A percentile compares a stretch with the other conserved stretches of the same genome.
Evolutionary conservation across 257 asterid genomes (phyloP).

Genomic region (Plectranthus barbatus): DNA sequence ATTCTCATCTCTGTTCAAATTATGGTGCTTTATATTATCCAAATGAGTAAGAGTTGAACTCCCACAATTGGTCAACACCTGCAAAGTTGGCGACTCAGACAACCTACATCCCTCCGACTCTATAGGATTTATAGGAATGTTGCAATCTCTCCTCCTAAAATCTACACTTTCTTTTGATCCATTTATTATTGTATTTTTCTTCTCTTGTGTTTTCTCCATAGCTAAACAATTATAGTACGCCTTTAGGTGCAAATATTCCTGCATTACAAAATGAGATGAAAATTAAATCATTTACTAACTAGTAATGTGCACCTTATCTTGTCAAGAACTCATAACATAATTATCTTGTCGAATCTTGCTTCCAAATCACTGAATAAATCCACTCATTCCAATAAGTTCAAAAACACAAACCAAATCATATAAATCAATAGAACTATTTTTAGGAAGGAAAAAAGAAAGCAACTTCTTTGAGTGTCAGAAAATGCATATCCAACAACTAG

Average conservation of each 20-base stretch:
- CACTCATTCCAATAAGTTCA: too few relatives aligned
- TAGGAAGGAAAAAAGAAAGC: too few relatives aligned
- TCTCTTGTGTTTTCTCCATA: constrained; percentile 26
- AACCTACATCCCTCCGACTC: background rate
- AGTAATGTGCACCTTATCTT: background rate
- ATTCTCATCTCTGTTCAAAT: background rate
- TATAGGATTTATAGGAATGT: constrained; percentile 1
- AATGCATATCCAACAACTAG: too few relatives aligned
- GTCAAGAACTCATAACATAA: background rate
- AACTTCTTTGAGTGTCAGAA: too few relatives aligned
- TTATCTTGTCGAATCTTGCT: too few relatives aligned
- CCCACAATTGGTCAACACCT: background rate
- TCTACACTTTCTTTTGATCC: constrained; percentile 3
- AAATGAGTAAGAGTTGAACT: constrained; percentile 15
- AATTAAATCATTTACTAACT: background rate
- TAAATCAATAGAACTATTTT: too few relatives aligned
- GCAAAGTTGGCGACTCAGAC: background rate
- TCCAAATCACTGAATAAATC: too few relatives aligned
- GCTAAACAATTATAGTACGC: background rate
- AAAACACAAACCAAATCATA: too few relatives aligned
- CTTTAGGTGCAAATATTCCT: background rate
- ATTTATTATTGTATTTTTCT: constrained; percentile 10
- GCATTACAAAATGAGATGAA: background rate
- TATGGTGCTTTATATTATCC: background rate
- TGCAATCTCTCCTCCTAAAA: constrained; percentile 1